Conservation (phyloP, 768 basidiomycete species). For the Hericium erinaceus region DNA sequence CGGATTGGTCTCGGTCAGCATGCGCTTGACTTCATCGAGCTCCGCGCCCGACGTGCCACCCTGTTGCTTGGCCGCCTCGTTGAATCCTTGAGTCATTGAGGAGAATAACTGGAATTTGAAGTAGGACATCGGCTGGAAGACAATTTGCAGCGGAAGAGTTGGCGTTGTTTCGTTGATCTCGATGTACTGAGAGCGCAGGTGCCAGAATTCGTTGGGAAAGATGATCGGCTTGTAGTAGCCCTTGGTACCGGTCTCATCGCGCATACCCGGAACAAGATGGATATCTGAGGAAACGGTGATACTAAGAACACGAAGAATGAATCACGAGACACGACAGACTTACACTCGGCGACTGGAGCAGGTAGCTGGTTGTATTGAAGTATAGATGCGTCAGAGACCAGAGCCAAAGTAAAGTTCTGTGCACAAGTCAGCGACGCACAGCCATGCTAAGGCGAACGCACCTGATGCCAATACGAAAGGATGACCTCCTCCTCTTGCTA, state of each 20-base stretch:
- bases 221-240: conserved; percentile 82
- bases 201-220: conserved; percentile 95
- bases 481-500: conserved; percentile 45
- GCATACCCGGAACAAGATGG: conserved; percentile 44
- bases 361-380: conserved; percentile 50
- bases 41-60: conserved; percentile 56
- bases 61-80: conserved; percentile 75
- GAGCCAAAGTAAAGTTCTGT: conserved; percentile 80
- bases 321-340: conserved; percentile 21
- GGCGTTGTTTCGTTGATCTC: conserved; percentile 83
- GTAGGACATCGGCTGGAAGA: conserved; percentile 77
- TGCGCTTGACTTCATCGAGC: conserved; percentile 91
- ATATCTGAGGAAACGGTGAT: conserved; percentile 37
- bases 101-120: conserved; percentile 85
- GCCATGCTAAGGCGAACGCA: conserved; percentile 22
- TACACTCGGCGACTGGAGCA: conserved; percentile 52
- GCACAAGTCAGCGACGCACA: conserved; percentile 2
- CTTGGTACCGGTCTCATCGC: conserved; percentile 55
- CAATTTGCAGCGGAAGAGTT: conserved; percentile 68
- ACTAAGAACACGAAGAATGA: conserved; percentile 12
- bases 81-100: conserved; percentile 77
- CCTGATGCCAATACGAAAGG: conserved; percentile 78
- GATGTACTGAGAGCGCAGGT: conserved; percentile 68
- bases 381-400: conserved; percentile 61
- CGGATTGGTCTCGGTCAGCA: conserved; percentile 83